Conservation (phyloP, 2,329 filamentous ascomycete species). For the Aspergillus neoniger region DNA sequence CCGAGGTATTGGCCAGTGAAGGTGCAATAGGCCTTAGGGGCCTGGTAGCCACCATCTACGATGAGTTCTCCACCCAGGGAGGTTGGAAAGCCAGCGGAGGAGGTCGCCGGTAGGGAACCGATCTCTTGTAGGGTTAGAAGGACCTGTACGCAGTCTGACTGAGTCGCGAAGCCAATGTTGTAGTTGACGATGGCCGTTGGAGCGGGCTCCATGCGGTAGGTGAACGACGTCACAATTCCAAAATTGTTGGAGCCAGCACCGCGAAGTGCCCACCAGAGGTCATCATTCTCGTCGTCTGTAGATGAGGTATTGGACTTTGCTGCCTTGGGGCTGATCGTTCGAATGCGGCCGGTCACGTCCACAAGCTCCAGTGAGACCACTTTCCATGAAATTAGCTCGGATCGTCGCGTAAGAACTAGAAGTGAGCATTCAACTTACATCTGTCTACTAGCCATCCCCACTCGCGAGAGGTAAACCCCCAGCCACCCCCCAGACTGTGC, state of each 20-base stretch:
- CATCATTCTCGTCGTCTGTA: background rate
- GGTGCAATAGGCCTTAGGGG: background rate
- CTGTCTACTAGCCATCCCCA: slow-evolving; percentile 14
- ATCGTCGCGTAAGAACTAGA: background rate
- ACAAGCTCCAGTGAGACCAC: background rate
- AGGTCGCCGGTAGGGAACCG: background rate
- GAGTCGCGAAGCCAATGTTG: slow-evolving; percentile 7
- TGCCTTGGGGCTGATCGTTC: background rate
- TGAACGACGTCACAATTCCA: slow-evolving; percentile 11
- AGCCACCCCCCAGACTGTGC: slow-evolving; percentile 9
- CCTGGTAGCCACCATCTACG: background rate
- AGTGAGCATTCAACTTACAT: background rate
- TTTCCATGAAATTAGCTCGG: background rate
- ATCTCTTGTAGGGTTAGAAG: slow-evolving; percentile 7
- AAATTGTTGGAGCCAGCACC: slow-evolving; percentile 15
- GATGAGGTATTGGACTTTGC: background rate
- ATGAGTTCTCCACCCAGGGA: background rate
- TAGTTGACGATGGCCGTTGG: slow-evolving; percentile 9
- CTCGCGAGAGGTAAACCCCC: slow-evolving; percentile 8
- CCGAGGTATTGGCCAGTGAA: background rate
- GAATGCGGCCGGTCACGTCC: background rate
- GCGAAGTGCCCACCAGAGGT: slow-evolving; percentile 13
- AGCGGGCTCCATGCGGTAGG: slow-evolving; percentile 6
- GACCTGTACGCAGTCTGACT: slow-evolving; percentile 10
- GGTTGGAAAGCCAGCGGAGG: background rate